Evolutionary conservation across 495 filamentous ascomycete genomes (phyloP).

Genomic region (Wilcoxina mikolae): DNA sequence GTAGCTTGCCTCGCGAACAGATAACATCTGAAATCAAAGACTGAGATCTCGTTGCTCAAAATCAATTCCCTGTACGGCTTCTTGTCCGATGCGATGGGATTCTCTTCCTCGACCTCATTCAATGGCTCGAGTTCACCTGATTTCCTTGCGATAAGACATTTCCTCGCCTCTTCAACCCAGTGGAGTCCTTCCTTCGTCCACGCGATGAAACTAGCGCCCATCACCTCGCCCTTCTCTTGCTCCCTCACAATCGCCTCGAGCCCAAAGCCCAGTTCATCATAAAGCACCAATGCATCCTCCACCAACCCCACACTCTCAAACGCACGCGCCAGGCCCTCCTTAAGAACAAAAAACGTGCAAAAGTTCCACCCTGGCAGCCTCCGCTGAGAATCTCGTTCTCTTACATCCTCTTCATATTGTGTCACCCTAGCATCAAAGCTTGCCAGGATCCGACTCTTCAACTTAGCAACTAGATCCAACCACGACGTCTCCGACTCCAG

Average conservation of each 20-base stretch:
- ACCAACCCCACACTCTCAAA: constrained; percentile 94
- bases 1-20: constrained; percentile 81
- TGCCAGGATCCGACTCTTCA: constrained; percentile 71
- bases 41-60: constrained; percentile 86
- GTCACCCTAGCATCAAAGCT: constrained; percentile 82
- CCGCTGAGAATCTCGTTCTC: constrained; percentile 79
- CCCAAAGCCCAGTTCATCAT: constrained; percentile 80
- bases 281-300: constrained; percentile 82
- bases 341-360: constrained; percentile 94
- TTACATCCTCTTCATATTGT: constrained; percentile 95
- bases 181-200: constrained; percentile 28
- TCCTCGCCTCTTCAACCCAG: constrained; percentile 27
- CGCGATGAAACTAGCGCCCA: constrained; percentile 24
- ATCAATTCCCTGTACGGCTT: constrained; percentile 88
- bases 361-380: constrained; percentile 94
- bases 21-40: constrained; percentile 92
- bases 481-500: constrained; percentile 59
- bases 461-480: constrained; percentile 69
- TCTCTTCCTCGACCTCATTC: constrained; percentile 33
- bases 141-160: constrained; percentile 13
- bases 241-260: constrained; percentile 69
- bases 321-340: constrained; percentile 81
- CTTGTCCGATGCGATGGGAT: constrained; percentile 54
- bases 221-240: constrained; percentile 35
- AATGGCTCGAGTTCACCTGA: constrained; percentile 11